A percentile compares a stretch with the other conserved stretches of the same genome.
phyloP scores from a whole-genome alignment of 345 rosid species.

The Populus tremula region DNA sequence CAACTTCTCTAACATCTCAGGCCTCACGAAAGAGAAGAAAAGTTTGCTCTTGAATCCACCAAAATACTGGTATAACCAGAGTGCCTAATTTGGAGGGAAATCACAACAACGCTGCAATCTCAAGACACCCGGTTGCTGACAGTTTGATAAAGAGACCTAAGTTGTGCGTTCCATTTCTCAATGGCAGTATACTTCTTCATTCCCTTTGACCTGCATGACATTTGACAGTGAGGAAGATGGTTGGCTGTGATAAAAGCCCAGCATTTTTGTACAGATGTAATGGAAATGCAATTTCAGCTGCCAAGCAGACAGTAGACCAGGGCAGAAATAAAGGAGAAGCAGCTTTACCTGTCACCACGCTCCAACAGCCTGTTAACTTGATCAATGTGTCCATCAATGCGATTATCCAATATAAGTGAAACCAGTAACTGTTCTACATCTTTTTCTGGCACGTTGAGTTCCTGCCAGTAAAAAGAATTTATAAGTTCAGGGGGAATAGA shows the following conservation, averaged over 20 bases:
- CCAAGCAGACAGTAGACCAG: background rate
- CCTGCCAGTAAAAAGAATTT: conserved; percentile 38
- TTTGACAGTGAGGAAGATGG: background rate
- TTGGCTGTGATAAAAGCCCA: background rate
- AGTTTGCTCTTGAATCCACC: background rate
- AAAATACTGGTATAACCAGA: background rate
- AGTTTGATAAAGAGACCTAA: conserved; percentile 61
- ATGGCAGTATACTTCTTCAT: conserved; percentile 86
- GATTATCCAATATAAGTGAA: conserved; percentile 82
- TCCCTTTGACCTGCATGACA: conserved; percentile 69
- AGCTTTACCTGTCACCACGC: conserved; percentile 73
- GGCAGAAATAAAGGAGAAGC: background rate
- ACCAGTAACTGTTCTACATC: conserved; percentile 92
- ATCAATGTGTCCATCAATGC: conserved; percentile 93
- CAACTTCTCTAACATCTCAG: background rate
- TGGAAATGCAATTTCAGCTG: background rate
- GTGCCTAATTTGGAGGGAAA: background rate
- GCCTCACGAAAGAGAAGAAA: background rate
- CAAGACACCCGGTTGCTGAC: conserved; percentile 70
- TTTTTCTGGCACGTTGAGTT: conserved; percentile 90
- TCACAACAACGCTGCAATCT: conserved; percentile 8
- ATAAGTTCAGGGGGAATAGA: background rate
- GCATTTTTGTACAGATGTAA: background rate
- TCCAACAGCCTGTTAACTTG: conserved; percentile 88
- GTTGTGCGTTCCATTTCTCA: conserved; percentile 96